Percentiles rank a stretch among this genome's conserved stretches.
Evolutionary conservation across 202 grass and related monocot genomes (phyloP).

Genomic region (Saccharum hybrid): DNA sequence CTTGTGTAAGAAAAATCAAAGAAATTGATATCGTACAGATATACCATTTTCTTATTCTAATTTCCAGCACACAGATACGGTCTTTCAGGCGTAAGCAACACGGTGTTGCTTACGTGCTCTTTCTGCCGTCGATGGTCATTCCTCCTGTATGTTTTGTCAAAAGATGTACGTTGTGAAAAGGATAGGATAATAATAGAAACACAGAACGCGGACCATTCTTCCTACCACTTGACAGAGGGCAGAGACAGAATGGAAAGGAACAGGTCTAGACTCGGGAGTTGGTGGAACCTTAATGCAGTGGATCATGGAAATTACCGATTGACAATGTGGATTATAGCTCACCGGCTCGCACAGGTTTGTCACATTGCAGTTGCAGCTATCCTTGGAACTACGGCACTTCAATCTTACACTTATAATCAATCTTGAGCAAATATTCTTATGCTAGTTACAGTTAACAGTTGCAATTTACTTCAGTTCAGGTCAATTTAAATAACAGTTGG

Average conservation of each 20-base stretch:
- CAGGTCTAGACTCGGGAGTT: not conserved
- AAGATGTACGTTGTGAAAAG: slow-evolving; percentile 16
- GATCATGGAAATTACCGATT: slow-evolving; percentile 1
- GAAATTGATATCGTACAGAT: not conserved
- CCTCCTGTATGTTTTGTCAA: not conserved
- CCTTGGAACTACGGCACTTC: not conserved
- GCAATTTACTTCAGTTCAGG: not conserved
- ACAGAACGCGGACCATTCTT: not conserved
- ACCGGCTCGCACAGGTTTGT: not conserved
- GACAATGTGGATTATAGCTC: not conserved
- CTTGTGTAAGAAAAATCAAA: not conserved
- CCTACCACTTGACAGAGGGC: slow-evolving; percentile 18
- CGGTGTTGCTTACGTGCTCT: not conserved
- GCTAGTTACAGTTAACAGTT: slow-evolving; percentile 1
- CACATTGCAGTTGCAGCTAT: not conserved
- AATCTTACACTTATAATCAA: not conserved
- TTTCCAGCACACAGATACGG: not conserved
- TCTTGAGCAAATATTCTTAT: not conserved
- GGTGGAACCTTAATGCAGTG: slow-evolving; percentile 18
- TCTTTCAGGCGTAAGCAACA: not conserved
- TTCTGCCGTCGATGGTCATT: not conserved
- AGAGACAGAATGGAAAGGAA: not conserved
- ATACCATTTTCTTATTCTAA: not conserved
- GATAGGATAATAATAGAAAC: not conserved
- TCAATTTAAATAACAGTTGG: not conserved